Conservation (phyloP, 1,284 basidiomycete species). For the Moesziomyces sp. region DNA sequence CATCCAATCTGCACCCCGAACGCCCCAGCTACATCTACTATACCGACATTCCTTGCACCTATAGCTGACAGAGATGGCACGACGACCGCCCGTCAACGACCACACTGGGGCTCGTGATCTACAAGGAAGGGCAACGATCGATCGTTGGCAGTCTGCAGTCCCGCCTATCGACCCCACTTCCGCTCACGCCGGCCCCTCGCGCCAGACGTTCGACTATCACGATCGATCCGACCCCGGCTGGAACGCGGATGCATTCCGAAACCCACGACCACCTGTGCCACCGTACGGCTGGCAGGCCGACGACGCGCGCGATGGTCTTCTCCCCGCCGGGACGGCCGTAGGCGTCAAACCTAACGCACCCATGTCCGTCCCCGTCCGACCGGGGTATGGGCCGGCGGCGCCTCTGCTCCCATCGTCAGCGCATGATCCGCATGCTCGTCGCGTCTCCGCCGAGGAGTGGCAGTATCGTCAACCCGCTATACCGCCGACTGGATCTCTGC, state of each 20-base stretch:
- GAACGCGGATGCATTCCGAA: neutral
- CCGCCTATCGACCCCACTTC: constrained; percentile 6
- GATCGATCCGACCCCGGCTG: constrained; percentile 12
- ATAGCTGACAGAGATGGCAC: constrained; percentile 9
- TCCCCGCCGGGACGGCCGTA: neutral
- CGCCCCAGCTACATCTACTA: too few relatives aligned
- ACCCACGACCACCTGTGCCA: constrained; percentile 1
- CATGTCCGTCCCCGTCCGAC: neutral
- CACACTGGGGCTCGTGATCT: constrained; percentile 4
- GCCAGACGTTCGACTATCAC: constrained; percentile 14
- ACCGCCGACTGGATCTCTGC: neutral
- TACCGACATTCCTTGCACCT: too few relatives aligned
- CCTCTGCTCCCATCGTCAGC: constrained; percentile 1
- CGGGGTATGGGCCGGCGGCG: neutral
- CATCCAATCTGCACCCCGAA: too few relatives aligned
- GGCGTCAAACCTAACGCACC: constrained; percentile 6
- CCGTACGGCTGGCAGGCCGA: constrained; percentile 6
- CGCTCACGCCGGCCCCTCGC: constrained; percentile 23
- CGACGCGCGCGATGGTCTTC: neutral
- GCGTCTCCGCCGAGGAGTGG: constrained; percentile 27
- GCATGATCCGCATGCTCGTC: neutral
- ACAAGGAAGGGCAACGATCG: neutral
- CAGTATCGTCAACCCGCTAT: constrained; percentile 4
- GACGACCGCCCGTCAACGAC: constrained; percentile 5
- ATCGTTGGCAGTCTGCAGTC: constrained; percentile 6